Evolutionary conservation across 2,329 filamentous ascomycete species (phyloP), one percentile per base, ranked within the genome.

Genomic region (Fusarium concolor): DNA sequence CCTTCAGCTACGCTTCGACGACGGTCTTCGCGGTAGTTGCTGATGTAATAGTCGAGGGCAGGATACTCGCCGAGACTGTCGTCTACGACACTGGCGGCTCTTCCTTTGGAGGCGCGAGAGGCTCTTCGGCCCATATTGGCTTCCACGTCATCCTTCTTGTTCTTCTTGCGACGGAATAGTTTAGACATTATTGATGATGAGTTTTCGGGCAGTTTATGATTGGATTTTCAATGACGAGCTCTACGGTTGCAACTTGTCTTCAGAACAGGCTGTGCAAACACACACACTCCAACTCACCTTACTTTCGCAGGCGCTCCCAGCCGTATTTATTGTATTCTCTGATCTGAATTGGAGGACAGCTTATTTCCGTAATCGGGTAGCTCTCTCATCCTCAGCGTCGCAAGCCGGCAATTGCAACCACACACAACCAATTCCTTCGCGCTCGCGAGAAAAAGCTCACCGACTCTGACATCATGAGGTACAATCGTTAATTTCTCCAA

Each of bases 21-120:
- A 15, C 64, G 64, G 7, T 67, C 65, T 14, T 67, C 65, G 28
- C 65, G 65, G 39, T 68, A 67, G 41, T 39, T 68, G 31, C 64
- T 67, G 24, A 67, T 67, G 41, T 67, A 67, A 15, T 45, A 54
- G 9, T 67, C 64, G 10, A 67, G 53, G 4, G 65, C 65, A 20
- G 65, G 59, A 43, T 52, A 67, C 38, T 67, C 65, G 28, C 41
- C 49, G 9, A 67, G 59, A 33, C 50, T 44, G 2, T 67, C 57
- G n/a, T 62, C 64, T 18, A 52, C 42, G 11, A 51, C 28, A 5
- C 64, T 68, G 44, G 44, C 59, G 9, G 42, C 17, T n/a, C 63
- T 50, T 14, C 51, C 46, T 14, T 28, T 62, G 8, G 62, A 65
- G n/a, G 63, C 56, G 12, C 64, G 63, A 18, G 63, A 66, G 14